Evolutionary conservation across 495 filamentous ascomycete species (phyloP).

Genomic region (Rhypophila decipiens): DNA sequence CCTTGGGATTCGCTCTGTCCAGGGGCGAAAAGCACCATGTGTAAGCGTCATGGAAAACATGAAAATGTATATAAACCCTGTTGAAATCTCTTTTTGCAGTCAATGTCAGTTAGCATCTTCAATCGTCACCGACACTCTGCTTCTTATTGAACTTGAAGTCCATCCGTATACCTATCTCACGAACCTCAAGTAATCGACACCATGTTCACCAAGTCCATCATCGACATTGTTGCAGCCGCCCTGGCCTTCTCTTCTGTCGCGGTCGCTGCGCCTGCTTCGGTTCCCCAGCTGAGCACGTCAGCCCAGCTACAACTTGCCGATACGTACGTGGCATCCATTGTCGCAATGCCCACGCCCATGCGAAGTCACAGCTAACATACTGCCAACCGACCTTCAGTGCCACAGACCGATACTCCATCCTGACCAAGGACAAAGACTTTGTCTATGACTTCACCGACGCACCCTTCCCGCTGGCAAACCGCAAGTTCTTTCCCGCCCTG

Average conservation of each 20-base stretch:
- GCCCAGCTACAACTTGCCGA: not conserved
- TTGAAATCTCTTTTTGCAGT: too few relatives aligned
- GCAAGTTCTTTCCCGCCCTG: conserved; percentile 38
- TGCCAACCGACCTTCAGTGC: conserved; percentile 3
- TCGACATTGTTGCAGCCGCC: not conserved
- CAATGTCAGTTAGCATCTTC: too few relatives aligned
- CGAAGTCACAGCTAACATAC: not conserved
- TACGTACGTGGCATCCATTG: not conserved
- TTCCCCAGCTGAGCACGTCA: not conserved
- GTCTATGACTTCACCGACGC: conserved; percentile 21
- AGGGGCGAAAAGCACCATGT: too few relatives aligned
- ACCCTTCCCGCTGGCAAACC: conserved; percentile 24
- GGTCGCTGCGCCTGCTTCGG: not conserved
- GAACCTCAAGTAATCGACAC: too few relatives aligned
- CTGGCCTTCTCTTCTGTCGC: not conserved
- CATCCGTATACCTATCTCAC: too few relatives aligned
- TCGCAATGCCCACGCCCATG: too few relatives aligned
- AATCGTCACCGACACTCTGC: too few relatives aligned
- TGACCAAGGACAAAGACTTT: conserved; percentile 22
- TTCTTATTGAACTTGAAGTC: too few relatives aligned
- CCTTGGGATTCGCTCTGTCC: too few relatives aligned
- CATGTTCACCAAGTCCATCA: not conserved
- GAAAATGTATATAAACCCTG: too few relatives aligned
- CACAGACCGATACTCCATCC: conserved; percentile 24
- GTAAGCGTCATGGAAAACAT: too few relatives aligned